Percentiles rank a stretch among this genome's conserved stretches.
Evolutionary conservation across 805 yeast species (phyloP).

Genomic region (Ogataea zsoltii): DNA sequence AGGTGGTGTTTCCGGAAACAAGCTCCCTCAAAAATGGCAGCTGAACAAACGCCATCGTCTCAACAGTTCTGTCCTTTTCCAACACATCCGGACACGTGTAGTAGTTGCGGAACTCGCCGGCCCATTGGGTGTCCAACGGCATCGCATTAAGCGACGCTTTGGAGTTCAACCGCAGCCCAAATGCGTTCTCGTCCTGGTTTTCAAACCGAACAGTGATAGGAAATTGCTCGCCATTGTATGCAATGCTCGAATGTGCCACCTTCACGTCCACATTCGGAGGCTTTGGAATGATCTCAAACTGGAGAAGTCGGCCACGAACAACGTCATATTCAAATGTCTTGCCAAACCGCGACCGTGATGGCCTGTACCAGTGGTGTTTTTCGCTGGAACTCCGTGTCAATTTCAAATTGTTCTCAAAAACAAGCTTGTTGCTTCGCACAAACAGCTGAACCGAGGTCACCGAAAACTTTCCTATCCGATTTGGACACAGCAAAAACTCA

Average conservation of each 20-base stretch:
- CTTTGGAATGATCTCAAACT: constrained; percentile 39
- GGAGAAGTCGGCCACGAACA: constrained; percentile 14
- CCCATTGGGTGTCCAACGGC: constrained; percentile 22
- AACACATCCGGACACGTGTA: constrained; percentile 15
- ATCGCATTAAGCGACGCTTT: constrained; percentile 13
- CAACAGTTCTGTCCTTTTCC: constrained; percentile 3
- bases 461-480: constrained; percentile 26
- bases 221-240: constrained; percentile 35
- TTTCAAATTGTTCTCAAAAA: constrained; percentile 18
- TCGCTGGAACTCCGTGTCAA: constrained; percentile 1
- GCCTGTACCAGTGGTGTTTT: constrained; percentile 19
- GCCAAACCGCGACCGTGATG: constrained; percentile 12
- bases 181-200: constrained; percentile 35
- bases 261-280: constrained; percentile 36
- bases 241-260: constrained; percentile 27
- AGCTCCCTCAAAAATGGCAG: constrained; percentile 25
- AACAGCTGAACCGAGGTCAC: constrained; percentile 22
- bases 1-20: constrained; percentile 2
- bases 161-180: constrained; percentile 30
- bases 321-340: constrained; percentile 18
- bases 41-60: constrained; percentile 11
- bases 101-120: constrained; percentile 6
- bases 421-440: constrained; percentile 12
- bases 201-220: constrained; percentile 25
- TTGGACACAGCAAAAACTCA: constrained; percentile 23